Percentiles rank a stretch among this genome's conserved stretches.
Evolutionary conservation across 2,329 filamentous ascomycete genomes (phyloP).

Genomic region (Teratosphaeria zuluensis): DNA sequence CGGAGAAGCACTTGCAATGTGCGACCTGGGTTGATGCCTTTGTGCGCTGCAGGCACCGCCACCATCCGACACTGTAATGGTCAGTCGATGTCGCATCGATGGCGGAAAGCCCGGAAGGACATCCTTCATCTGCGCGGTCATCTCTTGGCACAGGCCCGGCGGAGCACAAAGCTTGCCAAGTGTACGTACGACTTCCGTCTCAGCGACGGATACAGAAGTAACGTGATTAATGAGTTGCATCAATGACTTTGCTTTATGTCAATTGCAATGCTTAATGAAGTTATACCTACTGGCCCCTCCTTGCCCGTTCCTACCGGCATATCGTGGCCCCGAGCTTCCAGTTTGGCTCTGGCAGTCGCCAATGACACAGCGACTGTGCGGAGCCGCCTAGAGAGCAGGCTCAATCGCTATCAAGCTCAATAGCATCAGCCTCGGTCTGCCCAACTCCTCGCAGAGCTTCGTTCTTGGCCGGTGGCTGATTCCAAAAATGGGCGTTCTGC

Average conservation of each 20-base stretch:
- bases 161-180: too few species aligned
- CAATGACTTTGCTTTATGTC: too few species aligned
- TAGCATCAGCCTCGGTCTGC: slow-evolving; percentile 13
- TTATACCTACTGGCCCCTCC: too few species aligned
- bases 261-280: too few species aligned
- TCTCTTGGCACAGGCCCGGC: too few species aligned
- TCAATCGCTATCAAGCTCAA: slow-evolving; percentile 20
- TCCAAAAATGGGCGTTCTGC: not conserved
- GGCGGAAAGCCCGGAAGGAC: not conserved
- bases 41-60: not conserved
- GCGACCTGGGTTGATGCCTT: not conserved
- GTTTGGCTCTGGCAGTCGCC: not conserved
- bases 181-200: too few species aligned
- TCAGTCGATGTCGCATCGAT: not conserved
- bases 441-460: slow-evolving; percentile 11
- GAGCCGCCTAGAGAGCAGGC: not conserved
- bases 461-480: slow-evolving; percentile 3
- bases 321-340: not conserved
- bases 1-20: not conserved
- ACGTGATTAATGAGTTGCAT: too few species aligned
- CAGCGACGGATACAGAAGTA: too few species aligned
- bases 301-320: not conserved
- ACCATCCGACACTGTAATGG: not conserved
- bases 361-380: not conserved
- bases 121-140: not conserved